Conservation (phyloP, 2,329 filamentous ascomycete species). For the Cytospora mali region DNA sequence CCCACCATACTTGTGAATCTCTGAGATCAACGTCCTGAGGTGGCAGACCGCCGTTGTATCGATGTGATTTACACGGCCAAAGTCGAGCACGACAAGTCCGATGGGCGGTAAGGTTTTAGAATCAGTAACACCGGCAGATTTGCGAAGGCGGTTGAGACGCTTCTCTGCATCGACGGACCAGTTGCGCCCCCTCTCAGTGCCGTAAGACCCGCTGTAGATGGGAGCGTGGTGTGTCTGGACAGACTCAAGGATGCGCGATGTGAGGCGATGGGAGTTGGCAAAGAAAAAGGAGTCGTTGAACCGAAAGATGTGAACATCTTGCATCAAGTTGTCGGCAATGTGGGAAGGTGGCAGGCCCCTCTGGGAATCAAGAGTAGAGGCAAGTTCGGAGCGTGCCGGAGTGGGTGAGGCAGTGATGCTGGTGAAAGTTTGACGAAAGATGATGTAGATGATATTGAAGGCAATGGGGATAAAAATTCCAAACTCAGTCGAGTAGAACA, state of each 20-base stretch:
- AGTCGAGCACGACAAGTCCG: constrained; percentile 54
- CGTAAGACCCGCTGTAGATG: constrained; percentile 40
- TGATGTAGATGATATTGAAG: constrained; percentile 64
- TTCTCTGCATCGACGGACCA: constrained; percentile 58
- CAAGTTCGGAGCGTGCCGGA: constrained; percentile 36
- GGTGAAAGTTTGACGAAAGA: constrained; percentile 61
- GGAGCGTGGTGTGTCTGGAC: constrained; percentile 51
- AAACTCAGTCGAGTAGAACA: constrained; percentile 62
- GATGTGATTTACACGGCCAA: constrained; percentile 53
- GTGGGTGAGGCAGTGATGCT: constrained; percentile 38
- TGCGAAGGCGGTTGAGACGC: constrained; percentile 49
- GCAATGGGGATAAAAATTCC: constrained; percentile 62
- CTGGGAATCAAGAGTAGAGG: constrained; percentile 32
- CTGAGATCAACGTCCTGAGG: constrained; percentile 50
- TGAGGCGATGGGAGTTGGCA: constrained; percentile 59
- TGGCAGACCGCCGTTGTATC: constrained; percentile 56
- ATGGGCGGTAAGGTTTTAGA: constrained; percentile 43
- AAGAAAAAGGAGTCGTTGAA: constrained; percentile 63
- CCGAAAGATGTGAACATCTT: constrained; percentile 57
- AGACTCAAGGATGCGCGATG: constrained; percentile 51
- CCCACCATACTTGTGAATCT: constrained; percentile 53
- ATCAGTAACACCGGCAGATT: constrained; percentile 40
- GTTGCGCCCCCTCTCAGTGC: constrained; percentile 43
- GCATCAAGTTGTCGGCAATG: constrained; percentile 32
- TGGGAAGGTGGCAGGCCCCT: constrained; percentile 37